Evolutionary conservation across 129 eudicot genomes (phyloP), one percentile per base, ranked within the genome.

Genomic region (Sambucus nigra): DNA sequence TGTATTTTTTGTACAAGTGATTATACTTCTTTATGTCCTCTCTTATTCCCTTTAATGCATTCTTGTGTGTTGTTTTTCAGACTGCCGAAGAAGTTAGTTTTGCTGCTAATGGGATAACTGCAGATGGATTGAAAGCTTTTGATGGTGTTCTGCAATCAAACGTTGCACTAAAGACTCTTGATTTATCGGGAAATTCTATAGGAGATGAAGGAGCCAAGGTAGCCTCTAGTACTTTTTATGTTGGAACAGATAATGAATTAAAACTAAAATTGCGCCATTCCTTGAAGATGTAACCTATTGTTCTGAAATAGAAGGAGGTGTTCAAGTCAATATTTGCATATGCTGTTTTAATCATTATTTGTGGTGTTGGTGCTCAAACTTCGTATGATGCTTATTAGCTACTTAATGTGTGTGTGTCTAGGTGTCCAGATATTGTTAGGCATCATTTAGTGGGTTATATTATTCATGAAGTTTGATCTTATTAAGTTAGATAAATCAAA

Each of bases 161-260:
- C 57, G 35, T 86, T 63, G 68, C 56, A 16, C 73, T 86, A 21
- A 86, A 72, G 79, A 67, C 84, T 67, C 86, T 92, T 49, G 70
- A 86, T 50, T 70, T 92, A 60, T 86, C 99, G 19, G 99, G 95
- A 68, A 92, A 92, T 71, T 47, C 79, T 51, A 80, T 92, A 47
- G 99, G 95, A 15, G 95, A 92, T 70, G 95, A 86, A 55, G 99
- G 99, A 61, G 94, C 85, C 46, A 86, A 86, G 91, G 99, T 92
- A 52, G 25, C 27, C 53, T 17, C 22, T 31, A 6, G 13, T 67
- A 16, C 33, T 18, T 70, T 5, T 38, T 25, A 7, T 7, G 42
- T 35, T 35, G 4, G 42, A 35, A 2, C 5, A 35, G 13, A 35
- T 12, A 35, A 2, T 35, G 46, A 50, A 24, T 51, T 35, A 61